Evolutionary conservation across 345 rosid species (phyloP).

Genomic region (Lagerstroemia speciosa): DNA sequence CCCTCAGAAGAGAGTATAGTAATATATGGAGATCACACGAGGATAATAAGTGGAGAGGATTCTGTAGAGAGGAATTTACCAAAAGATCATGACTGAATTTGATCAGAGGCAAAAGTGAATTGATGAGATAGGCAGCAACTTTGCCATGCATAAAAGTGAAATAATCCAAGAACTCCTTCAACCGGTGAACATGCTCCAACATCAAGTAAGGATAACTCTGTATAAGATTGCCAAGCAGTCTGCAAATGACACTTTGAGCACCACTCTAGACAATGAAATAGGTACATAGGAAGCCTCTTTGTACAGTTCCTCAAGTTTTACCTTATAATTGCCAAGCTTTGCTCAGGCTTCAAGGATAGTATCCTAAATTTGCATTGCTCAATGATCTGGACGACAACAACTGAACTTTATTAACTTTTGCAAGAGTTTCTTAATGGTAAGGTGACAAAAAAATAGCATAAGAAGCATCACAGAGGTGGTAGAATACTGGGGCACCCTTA

Average conservation of each 20-base stretch:
- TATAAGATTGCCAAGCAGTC: slow-evolving; percentile 54
- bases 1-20: neutral
- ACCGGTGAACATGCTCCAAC: slow-evolving; percentile 56
- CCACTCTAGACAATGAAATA: neutral
- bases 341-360: slow-evolving; percentile 65
- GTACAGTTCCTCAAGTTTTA: slow-evolving; percentile 13
- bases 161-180: slow-evolving; percentile 82
- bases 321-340: slow-evolving; percentile 54
- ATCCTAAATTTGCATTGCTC: slow-evolving; percentile 73
- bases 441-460: neutral
- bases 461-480: neutral
- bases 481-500: neutral
- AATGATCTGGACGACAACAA: slow-evolving; percentile 45
- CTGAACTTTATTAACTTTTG: neutral
- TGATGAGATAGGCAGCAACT: slow-evolving; percentile 49
- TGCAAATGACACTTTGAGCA: slow-evolving; percentile 26
- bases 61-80: slow-evolving; percentile 24
- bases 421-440: neutral
- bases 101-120: slow-evolving; percentile 60
- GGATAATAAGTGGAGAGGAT: neutral
- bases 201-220: slow-evolving; percentile 47
- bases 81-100: slow-evolving; percentile 55
- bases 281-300: neutral
- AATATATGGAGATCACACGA: neutral
- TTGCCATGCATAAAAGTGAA: slow-evolving; percentile 56